Percentiles rank a stretch among this genome's conserved stretches.
Evolutionary conservation across 2,329 filamentous ascomycete genomes (phyloP).

Genomic region (Hypomyces perniciosus): DNA sequence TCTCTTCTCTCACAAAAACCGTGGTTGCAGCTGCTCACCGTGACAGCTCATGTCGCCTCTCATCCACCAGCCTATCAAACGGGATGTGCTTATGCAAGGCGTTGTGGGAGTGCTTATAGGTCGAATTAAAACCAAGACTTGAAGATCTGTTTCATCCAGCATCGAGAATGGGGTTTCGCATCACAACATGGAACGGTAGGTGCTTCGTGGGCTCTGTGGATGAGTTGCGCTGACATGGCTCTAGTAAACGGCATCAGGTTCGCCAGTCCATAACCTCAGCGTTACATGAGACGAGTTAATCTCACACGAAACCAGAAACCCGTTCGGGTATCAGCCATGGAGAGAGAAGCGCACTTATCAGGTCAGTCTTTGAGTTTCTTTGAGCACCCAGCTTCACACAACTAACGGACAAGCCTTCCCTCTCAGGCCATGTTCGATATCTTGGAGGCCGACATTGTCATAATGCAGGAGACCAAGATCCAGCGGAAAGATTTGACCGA

Average conservation of each 20-base stretch:
- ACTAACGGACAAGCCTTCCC: neutral
- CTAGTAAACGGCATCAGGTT: slow-evolving; percentile 76
- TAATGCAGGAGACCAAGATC: slow-evolving; percentile 96
- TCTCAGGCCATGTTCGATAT: slow-evolving; percentile 84
- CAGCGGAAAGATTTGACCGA: slow-evolving; percentile 86
- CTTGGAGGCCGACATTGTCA: slow-evolving; percentile 83
- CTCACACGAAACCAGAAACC: slow-evolving; percentile 50
- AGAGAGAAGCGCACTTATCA: slow-evolving; percentile 63
- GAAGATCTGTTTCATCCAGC: slow-evolving; percentile 17
- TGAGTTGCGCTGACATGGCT: slow-evolving; percentile 8
- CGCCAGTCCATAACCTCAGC: slow-evolving; percentile 9
- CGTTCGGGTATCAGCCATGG: slow-evolving; percentile 83
- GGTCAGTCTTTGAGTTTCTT: slow-evolving; percentile 34
- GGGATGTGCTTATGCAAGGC: slow-evolving; percentile 2
- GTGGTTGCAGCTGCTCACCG: neutral
- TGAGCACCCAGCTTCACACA: neutral
- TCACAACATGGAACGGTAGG: slow-evolving; percentile 82
- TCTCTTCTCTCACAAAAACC: neutral
- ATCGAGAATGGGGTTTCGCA: slow-evolving; percentile 63
- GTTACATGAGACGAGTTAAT: neutral
- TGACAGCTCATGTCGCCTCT: neutral
- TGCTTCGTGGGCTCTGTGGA: neutral
- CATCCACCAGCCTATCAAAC: neutral
- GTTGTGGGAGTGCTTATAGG: neutral
- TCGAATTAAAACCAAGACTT: neutral